Conservation (phyloP, 2,329 filamentous ascomycete species). For the Aspergillus tubingensis region DNA sequence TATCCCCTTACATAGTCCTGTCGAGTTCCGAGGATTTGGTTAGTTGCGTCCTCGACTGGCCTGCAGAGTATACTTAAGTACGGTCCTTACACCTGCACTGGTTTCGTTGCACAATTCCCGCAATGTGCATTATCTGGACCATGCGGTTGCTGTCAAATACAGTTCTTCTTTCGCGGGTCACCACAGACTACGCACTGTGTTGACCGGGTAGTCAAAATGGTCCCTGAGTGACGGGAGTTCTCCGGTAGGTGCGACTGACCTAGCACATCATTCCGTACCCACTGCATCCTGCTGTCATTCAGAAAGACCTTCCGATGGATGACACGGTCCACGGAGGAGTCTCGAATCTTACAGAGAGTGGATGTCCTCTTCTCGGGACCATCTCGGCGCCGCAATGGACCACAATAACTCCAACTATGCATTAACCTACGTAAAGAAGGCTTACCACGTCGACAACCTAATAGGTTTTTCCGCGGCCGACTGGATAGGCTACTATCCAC, state of each 20-base stretch:
- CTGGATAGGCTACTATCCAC: neutral
- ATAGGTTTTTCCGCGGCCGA: neutral
- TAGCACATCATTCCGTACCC: neutral
- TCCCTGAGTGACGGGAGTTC: neutral
- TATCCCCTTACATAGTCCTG: neutral
- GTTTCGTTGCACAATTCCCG: neutral
- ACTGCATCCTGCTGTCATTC: slow-evolving; percentile 42
- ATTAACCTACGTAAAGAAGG: neutral
- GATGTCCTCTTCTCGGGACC: neutral
- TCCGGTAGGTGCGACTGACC: neutral
- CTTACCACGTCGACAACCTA: neutral
- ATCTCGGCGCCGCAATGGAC: neutral
- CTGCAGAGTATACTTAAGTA: neutral
- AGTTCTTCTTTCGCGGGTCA: neutral
- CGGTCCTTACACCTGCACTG: neutral
- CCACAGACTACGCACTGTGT: neutral
- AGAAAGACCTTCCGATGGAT: neutral
- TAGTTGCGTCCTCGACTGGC: neutral
- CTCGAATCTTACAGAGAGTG: neutral
- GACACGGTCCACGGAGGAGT: slow-evolving; percentile 33
- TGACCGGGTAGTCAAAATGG: neutral
- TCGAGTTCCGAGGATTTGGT: neutral
- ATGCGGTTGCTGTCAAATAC: neutral
- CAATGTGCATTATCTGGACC: neutral
- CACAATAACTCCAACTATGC: neutral